Conservation (phyloP, 345 rosid genomes). For the Linum usitatissimum region DNA sequence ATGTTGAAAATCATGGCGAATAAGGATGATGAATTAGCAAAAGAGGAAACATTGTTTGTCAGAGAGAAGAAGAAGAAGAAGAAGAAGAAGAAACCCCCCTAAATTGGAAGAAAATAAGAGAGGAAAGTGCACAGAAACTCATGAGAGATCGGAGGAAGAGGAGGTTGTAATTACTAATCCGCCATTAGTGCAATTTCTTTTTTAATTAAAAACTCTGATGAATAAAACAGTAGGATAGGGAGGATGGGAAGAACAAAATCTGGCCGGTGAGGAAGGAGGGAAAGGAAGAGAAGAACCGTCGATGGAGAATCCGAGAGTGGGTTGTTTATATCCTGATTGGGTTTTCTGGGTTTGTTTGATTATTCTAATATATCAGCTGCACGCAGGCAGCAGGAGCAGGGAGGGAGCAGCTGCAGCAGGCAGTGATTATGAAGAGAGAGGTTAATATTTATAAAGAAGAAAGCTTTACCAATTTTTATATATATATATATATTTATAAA, state of each 20-base stretch:
- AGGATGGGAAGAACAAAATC: conserved; percentile 16
- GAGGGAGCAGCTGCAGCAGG: not conserved
- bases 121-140: not conserved
- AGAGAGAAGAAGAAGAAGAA: no score
- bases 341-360: not conserved
- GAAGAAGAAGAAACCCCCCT: not conserved
- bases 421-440: not conserved
- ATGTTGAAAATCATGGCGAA: conserved; percentile 8
- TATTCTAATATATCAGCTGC: not conserved
- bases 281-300: conserved; percentile 26
- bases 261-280: conserved; percentile 31
- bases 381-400: not conserved
- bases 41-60: conserved; percentile 10
- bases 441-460: not conserved
- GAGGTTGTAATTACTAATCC: no score
- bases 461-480: no score
- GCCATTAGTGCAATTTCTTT: no score
- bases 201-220: not conserved
- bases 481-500: no score
- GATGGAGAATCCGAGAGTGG: conserved; percentile 17
- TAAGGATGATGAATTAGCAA: not conserved
- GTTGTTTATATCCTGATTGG: no score
- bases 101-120: not conserved
- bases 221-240: not conserved
- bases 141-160: no score